These are phyloP conservation scores for Calonectria pteridis DNA, from an alignment of 2,329 filamentous ascomycete genomes.

Conservation along the genomic window DNA sequence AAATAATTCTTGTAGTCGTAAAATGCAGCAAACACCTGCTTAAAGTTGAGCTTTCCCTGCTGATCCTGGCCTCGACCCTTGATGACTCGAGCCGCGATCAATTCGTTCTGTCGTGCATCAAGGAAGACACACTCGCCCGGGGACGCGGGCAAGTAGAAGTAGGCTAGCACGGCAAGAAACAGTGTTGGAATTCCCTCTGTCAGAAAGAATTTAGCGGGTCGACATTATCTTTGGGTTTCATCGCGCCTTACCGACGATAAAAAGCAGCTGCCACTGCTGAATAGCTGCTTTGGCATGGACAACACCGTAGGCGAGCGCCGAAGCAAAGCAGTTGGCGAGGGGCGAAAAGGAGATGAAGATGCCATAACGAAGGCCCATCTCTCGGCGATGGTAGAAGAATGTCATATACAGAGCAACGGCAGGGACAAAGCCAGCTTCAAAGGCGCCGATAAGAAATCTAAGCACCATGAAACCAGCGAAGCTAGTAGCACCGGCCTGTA, in stretches of 20 bases:
- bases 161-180: slow-evolving; percentile 65
- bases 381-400: slow-evolving; percentile 63
- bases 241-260: neutral
- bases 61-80: slow-evolving; percentile 59
- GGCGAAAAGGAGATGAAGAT: slow-evolving; percentile 78
- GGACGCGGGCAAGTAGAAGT: slow-evolving; percentile 66
- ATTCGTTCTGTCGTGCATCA: slow-evolving; percentile 67
- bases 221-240: no score
- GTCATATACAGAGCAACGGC: slow-evolving; percentile 58
- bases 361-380: slow-evolving; percentile 78
- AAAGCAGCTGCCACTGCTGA: slow-evolving; percentile 70
- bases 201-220: neutral
- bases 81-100: slow-evolving; percentile 66
- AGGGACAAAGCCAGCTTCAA: slow-evolving; percentile 57
- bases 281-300: slow-evolving; percentile 67
- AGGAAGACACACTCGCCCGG: slow-evolving; percentile 66
- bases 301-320: slow-evolving; percentile 74
- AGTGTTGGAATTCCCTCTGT: slow-evolving; percentile 70
- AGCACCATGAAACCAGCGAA: slow-evolving; percentile 12
- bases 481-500: neutral
- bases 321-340: slow-evolving; percentile 76
- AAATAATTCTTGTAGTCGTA: slow-evolving; percentile 64
- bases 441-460: slow-evolving; percentile 50
- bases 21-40: slow-evolving; percentile 62
- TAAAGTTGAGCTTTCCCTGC: slow-evolving; percentile 57